Evolutionary conservation across 768 basidiomycete species (phyloP), one percentile per base, ranked within the genome.

Genomic region (Boletus reticuloceps): DNA sequence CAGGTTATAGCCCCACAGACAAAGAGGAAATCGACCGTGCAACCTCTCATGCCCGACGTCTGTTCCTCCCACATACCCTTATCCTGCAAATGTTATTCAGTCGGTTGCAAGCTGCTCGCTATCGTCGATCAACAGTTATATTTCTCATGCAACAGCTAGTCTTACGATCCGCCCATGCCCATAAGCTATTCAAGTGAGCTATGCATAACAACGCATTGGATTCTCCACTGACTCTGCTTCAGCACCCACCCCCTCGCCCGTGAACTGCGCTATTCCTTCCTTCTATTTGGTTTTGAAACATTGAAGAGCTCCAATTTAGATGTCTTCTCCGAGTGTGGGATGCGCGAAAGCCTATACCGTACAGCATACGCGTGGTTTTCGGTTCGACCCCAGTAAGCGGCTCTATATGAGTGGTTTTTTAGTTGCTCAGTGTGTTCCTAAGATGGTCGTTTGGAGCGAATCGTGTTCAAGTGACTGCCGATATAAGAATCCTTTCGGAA

Each of bases 361-460:
- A 82, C 86, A 2, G 94, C 93, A 3, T 91, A 92, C 62, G 82
- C 86, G 5, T 98, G 96, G 97, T 99, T 98, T 73, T 76, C 88
- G n/a, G 82, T 88, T 46, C 82, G 89, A n/a, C 89, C 94, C 10
- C 93, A 94, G 95, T 97, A 70, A 71, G 91, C 64, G 42, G 37
- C 32, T 49, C 41, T n/a, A 20, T 37, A 8, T 45, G 5, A 32
- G 27, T 47, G 27, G 29, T 32, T 17, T 38, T 45, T 49, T 25
- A n/a, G 41, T 36, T 47, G 42, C 39, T 58, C 29, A 50, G 25
- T n/a, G 27, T 34, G 19, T 36, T 39, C 13, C 16, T 1, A 63
- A 98, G 95, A 63, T 98, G 96, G 95, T 88, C 95, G 5, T 97
- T 86, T 68, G 97, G 96, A n/a, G 89, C 91, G 25, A 92, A 92